Evolutionary conservation across 169 alveolate genomes (phyloP), one percentile per base, ranked within the genome.

Genomic region (Cryptosporidium parvum): DNA sequence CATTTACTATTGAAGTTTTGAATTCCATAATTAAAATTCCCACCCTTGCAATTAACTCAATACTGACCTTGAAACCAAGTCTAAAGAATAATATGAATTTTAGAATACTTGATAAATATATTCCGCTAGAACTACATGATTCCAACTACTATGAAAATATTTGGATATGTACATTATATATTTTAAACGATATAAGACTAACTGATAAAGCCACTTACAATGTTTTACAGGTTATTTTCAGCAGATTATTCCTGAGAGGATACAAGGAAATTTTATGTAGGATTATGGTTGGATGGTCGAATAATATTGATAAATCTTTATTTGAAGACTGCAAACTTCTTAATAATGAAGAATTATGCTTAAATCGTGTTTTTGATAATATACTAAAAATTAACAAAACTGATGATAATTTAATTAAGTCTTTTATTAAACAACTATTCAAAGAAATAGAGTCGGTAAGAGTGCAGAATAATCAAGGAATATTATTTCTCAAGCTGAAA

Each of bases 121-220:
- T 73, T 35, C 86, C 86, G 35, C 23, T n/a, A 29, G 86, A 73
- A 42, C 26, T 73, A 26, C 86, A 73, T 26, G 86, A 73, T 21
- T 18, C 42, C 48, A 52, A 1, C 35, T 73, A 53, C 68, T 73
- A 53, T 39, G 16, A 23, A 8, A 18, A 56, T 59, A 21, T 73
- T 16, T 73, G 86, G 72, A 21, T 53, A 37, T 59, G 56, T 8
- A 33, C 58, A 35, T 59, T 73, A 42, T 16, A 58, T 44, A 37
- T 8, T n/a, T 52, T 73, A 58, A 56, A 33, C 33, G 52, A 35
- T 16, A 8, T 23, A 59, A 10, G 6, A 6, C 44, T 35, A 26
- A 14, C 7, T 4, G 58, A 73, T n/a, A 35, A 37, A n/a, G 68
- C 29, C 16, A 29, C 26, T 31, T 26, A 0, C 29, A 56, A 29